phyloP scores from a whole-genome alignment of 495 filamentous ascomycete genomes.

The Neurospora tetraspora region DNA sequence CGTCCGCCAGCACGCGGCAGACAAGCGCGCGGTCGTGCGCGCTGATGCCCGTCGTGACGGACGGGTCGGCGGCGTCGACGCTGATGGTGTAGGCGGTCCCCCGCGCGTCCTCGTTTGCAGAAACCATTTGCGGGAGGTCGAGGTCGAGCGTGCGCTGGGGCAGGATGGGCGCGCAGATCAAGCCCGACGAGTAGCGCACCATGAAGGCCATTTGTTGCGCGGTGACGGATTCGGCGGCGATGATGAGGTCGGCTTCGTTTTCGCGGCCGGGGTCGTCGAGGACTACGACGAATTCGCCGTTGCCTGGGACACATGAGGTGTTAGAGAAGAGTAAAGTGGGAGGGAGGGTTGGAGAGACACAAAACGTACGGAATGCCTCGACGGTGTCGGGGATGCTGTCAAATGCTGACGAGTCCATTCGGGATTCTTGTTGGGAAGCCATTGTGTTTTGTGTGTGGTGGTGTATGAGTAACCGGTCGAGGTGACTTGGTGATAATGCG shows the following conservation, averaged over 20 bases:
- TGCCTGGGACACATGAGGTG: constrained; percentile 35
- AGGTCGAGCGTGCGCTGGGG: constrained; percentile 55
- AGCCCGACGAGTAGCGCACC: constrained; percentile 79
- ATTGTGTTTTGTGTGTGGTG: constrained; percentile 17
- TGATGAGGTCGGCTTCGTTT: constrained; percentile 97
- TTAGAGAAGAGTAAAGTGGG: no score
- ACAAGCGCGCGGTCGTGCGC: constrained; percentile 80
- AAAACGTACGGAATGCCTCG: constrained; percentile 64
- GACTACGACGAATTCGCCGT: constrained; percentile 90
- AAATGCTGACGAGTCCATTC: constrained; percentile 46
- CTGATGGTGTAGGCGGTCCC: constrained; percentile 87
- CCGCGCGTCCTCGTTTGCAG: constrained; percentile 65
- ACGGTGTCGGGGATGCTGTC: constrained; percentile 81
- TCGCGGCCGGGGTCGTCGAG: constrained; percentile 85
- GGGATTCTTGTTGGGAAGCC: constrained; percentile 22
- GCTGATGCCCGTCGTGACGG: constrained; percentile 80
- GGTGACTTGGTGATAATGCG: background rate
- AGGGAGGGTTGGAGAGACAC: no score
- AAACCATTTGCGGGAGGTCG: constrained; percentile 81
- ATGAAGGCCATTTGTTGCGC: constrained; percentile 90
- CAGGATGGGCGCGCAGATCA: constrained; percentile 79
- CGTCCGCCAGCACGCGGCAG: constrained; percentile 67
- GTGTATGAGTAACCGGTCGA: background rate
- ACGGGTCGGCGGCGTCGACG: constrained; percentile 62
- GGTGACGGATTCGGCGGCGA: constrained; percentile 79